phyloP scores from a whole-genome alignment of 73 alveolate genomes.

The Paramecium biaurelia region DNA sequence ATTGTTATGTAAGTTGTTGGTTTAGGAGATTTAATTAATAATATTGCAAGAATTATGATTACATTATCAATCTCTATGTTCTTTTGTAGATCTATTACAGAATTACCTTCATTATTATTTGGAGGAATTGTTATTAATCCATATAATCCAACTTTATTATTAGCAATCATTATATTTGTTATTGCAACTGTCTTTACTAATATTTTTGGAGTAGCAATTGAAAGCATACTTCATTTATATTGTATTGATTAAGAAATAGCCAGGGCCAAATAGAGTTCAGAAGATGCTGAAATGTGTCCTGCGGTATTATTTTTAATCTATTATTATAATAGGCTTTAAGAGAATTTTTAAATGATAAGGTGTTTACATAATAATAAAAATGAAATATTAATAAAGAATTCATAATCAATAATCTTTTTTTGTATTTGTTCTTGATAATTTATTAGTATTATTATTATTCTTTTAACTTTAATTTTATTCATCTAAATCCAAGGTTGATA shows the following conservation, averaged over 20 bases:
- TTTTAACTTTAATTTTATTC: not conserved
- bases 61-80: not conserved
- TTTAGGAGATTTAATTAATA: constrained; percentile 24
- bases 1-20: constrained; percentile 29
- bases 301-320: not conserved
- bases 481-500: not conserved
- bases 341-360: constrained; percentile 19
- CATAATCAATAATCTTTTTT: not conserved
- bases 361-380: not conserved
- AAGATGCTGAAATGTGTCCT: constrained; percentile 46
- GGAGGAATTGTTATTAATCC: constrained; percentile 4
- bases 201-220: constrained; percentile 6
- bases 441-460: not conserved
- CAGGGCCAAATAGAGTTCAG: not conserved
- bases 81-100: not conserved
- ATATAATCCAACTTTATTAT: constrained; percentile 16
- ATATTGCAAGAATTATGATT: not conserved
- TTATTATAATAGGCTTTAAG: not conserved
- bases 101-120: not conserved
- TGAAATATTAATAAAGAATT: not conserved
- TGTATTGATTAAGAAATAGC: constrained; percentile 39
- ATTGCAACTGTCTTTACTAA: not conserved
- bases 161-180: constrained; percentile 2
- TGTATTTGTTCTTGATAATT: not conserved
- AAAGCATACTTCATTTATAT: constrained; percentile 16